Conservation (phyloP, 495 filamentous ascomycete species). For the Hypomontagnella submonticulosa region DNA sequence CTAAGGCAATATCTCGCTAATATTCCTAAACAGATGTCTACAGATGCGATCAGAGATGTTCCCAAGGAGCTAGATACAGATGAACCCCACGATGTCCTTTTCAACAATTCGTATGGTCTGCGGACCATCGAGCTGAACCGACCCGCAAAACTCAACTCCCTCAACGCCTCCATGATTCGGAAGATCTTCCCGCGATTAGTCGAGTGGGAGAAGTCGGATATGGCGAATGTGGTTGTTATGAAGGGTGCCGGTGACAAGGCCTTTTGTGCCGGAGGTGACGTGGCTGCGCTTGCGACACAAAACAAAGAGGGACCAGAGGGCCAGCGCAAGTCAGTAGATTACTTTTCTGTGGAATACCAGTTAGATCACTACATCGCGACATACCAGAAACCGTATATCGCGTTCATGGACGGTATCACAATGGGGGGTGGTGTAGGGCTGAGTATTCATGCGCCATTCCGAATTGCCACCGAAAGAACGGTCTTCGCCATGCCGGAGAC, state of each 20-base stretch:
- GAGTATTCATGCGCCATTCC: slow-evolving; percentile 92
- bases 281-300: slow-evolving; percentile 75
- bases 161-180: slow-evolving; percentile 91
- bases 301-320: slow-evolving; percentile 76
- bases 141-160: slow-evolving; percentile 86
- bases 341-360: slow-evolving; percentile 92
- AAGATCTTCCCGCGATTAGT: slow-evolving; percentile 89
- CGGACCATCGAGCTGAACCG: slow-evolving; percentile 95
- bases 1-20: slow-evolving; percentile 13
- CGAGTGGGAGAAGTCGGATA: slow-evolving; percentile 93
- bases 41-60: slow-evolving; percentile 41
- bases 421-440: slow-evolving; percentile 98
- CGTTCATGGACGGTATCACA: slow-evolving; percentile 97
- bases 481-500: slow-evolving; percentile 99
- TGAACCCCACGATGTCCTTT: slow-evolving; percentile 90
- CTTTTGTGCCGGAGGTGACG: slow-evolving; percentile 94
- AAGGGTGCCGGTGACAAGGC: slow-evolving; percentile 86
- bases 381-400: slow-evolving; percentile 90
- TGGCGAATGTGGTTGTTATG: slow-evolving; percentile 92
- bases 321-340: slow-evolving; percentile 75
- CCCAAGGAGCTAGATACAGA: slow-evolving; percentile 70
- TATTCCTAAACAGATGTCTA: slow-evolving; percentile 65
- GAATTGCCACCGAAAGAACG: slow-evolving; percentile 95
- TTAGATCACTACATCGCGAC: slow-evolving; percentile 97
- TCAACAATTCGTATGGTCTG: slow-evolving; percentile 86